Percentiles rank a stretch among this genome's conserved stretches.
These are phyloP conservation scores for Phytophthora lateralis DNA, from an alignment of 352 stramenopile genomes.

Conservation along the genomic window DNA sequence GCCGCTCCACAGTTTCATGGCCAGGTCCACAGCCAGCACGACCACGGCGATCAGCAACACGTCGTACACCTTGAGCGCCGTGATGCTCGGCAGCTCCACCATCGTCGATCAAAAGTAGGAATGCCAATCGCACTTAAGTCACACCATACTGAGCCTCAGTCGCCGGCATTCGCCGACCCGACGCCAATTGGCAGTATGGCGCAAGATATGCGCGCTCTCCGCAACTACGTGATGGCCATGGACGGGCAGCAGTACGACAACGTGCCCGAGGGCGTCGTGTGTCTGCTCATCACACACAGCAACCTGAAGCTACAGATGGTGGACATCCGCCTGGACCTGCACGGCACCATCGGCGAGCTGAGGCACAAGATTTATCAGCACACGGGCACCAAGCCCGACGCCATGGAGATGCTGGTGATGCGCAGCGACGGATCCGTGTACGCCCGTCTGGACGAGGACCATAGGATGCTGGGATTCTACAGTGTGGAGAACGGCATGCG, in stretches of 20 bases:
- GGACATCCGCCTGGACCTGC: constrained; percentile 96
- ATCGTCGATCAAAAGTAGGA: constrained; percentile 1
- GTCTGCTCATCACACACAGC: constrained; percentile 97
- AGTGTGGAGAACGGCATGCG: constrained; percentile 91
- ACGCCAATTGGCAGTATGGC: constrained; percentile 49
- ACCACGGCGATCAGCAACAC: constrained; percentile 69
- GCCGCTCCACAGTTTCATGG: constrained; percentile 59
- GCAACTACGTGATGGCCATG: constrained; percentile 84
- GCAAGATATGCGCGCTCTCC: constrained; percentile 72
- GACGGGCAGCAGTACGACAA: constrained; percentile 88
- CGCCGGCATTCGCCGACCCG: constrained; percentile 1
- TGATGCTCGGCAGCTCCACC: constrained; percentile 49
- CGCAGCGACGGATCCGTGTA: constrained; percentile 54
- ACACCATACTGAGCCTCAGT: background rate
- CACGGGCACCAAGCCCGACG: constrained; percentile 93
- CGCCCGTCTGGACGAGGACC: constrained; percentile 71
- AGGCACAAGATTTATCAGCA: constrained; percentile 95
- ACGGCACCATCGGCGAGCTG: constrained; percentile 89
- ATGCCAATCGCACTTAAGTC: constrained; percentile 34
- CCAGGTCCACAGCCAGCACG: constrained; percentile 56
- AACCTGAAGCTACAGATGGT: constrained; percentile 97
- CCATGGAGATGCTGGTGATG: constrained; percentile 81
- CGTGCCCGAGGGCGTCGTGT: constrained; percentile 88
- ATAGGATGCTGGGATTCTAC: constrained; percentile 93
- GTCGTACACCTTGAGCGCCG: constrained; percentile 68